These are phyloP conservation scores for Strobilomyces confusus DNA, from an alignment of 768 basidiomycete species.

Conservation along the genomic window DNA sequence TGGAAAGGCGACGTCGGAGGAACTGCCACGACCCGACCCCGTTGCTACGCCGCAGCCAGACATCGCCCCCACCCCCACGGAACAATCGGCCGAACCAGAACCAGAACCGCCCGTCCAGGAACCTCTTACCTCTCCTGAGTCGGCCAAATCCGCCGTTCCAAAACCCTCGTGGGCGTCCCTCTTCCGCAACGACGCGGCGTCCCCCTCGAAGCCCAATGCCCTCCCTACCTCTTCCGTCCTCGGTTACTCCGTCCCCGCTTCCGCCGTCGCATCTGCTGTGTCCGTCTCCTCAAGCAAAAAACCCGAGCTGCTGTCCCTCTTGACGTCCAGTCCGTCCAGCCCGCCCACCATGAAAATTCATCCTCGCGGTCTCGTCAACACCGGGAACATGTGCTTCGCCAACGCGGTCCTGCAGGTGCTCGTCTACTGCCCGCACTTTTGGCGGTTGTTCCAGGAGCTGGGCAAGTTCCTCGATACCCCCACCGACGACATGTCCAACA, in stretches of 20 bases:
- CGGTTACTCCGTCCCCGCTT: constrained; percentile 69
- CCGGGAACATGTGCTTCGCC: constrained; percentile 97
- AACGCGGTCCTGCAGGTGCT: constrained; percentile 91
- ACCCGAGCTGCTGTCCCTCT: constrained; percentile 50
- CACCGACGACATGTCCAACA: constrained; percentile 24
- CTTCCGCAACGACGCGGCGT: constrained; percentile 43
- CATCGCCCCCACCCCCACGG: not conserved
- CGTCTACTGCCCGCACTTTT: constrained; percentile 86
- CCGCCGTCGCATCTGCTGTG: constrained; percentile 21
- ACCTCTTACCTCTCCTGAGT: constrained; percentile 7
- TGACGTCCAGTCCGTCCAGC: constrained; percentile 38
- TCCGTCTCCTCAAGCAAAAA: constrained; percentile 38
- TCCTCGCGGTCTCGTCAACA: constrained; percentile 86
- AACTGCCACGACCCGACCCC: constrained; percentile 13
- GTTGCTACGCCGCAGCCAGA: constrained; percentile 12
- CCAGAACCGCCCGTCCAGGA: not conserved
- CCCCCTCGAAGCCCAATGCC: constrained; percentile 40
- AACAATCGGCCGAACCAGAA: constrained; percentile 1
- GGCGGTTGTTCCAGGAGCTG: constrained; percentile 69
- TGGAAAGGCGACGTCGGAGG: not conserved
- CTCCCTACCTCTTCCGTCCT: constrained; percentile 70
- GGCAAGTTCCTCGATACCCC: constrained; percentile 45
- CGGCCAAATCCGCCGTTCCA: constrained; percentile 37
- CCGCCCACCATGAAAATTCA: constrained; percentile 37
- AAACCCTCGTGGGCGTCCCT: constrained; percentile 74